Conservation (phyloP, 495 filamentous ascomycete species). For the Lophiostoma macrostomum region DNA sequence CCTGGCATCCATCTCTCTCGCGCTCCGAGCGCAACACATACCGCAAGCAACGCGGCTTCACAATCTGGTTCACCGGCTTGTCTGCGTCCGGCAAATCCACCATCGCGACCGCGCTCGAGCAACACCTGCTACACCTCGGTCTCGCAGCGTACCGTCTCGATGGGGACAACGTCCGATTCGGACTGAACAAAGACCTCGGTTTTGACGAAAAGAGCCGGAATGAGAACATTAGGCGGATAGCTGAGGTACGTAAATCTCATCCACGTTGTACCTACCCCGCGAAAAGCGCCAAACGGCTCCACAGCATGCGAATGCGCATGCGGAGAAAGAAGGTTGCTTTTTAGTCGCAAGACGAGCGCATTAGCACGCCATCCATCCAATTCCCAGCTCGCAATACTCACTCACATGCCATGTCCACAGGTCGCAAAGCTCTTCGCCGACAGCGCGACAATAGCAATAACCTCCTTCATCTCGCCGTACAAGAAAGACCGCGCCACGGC, state of each 20-base stretch:
- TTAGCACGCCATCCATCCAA: conserved; percentile 26
- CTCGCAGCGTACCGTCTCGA: conserved; percentile 88
- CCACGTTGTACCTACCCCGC: background rate
- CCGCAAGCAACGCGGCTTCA: conserved; percentile 84
- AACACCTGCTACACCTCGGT: conserved; percentile 82
- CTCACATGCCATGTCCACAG: conserved; percentile 42
- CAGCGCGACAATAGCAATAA: conserved; percentile 77
- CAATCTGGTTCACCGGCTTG: conserved; percentile 96
- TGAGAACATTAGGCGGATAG: conserved; percentile 95
- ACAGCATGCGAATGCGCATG: conserved; percentile 8
- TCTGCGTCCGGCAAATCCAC: conserved; percentile 96
- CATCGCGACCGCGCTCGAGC: conserved; percentile 91
- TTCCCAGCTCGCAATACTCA: too few species aligned
- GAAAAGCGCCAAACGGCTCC: background rate
- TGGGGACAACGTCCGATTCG: conserved; percentile 98
- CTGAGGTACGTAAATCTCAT: conserved; percentile 58
- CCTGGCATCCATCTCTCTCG: conserved; percentile 90
- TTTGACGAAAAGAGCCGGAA: conserved; percentile 90
- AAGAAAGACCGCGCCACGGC: conserved; percentile 78
- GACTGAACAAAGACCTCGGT: conserved; percentile 93
- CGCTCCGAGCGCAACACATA: conserved; percentile 75
- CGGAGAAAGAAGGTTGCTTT: too few species aligned
- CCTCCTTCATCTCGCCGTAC: conserved; percentile 97
- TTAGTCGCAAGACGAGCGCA: too few species aligned
- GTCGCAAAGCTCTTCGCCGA: conserved; percentile 97